Evolutionary conservation across 2,329 filamentous ascomycete genomes (phyloP), one percentile per base, ranked within the genome.

Genomic region (Pseudocercospora cruenta): DNA sequence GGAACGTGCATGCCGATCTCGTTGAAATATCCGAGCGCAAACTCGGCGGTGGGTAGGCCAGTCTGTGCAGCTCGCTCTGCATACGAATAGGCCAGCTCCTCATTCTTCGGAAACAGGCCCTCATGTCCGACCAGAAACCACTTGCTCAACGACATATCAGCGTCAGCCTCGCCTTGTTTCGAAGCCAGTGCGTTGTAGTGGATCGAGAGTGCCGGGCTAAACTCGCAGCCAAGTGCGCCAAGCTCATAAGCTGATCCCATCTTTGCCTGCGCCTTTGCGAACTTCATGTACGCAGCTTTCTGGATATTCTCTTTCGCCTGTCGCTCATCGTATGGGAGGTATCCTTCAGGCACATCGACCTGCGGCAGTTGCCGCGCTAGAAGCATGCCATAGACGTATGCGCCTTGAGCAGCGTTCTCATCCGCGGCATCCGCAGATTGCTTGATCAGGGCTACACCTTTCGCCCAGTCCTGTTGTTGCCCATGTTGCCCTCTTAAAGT

Each of bases 51-150:
- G 0, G 93, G 86, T 58, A 98, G 85, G 63, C 93, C 93, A 45
- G 89, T 87, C 59, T 88, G 84, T 8, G 95, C 94, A 10, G 95
- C 95, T 71, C 94, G 88, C 73, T 94, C 88, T 1, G 95, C 95
- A 76, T 97, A 98, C 60, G 88, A 90, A 80, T 92, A 99, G 6
- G 95, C 94, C 58, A 98, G 82, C 76, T 94, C 91, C 79, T 99
- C 95, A 74, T 97, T 98, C 84, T 98, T 98, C 67, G 92, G 87
- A 76, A 99, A 97, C 6, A 96, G 85, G 22, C 90, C 91, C 71
- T 98, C 94, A 70, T 95, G 94, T 2, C 95, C 95, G 75, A 96
- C 98, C 28, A 99, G 85, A 77, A 98, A 99, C 95, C 95, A 99
- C 79, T 97, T 95, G 80, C 94, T 98, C 67, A 99, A 93, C 28